Conservation (phyloP, 2,329 filamentous ascomycete genomes). For the Tolypocladium amazonense region DNA sequence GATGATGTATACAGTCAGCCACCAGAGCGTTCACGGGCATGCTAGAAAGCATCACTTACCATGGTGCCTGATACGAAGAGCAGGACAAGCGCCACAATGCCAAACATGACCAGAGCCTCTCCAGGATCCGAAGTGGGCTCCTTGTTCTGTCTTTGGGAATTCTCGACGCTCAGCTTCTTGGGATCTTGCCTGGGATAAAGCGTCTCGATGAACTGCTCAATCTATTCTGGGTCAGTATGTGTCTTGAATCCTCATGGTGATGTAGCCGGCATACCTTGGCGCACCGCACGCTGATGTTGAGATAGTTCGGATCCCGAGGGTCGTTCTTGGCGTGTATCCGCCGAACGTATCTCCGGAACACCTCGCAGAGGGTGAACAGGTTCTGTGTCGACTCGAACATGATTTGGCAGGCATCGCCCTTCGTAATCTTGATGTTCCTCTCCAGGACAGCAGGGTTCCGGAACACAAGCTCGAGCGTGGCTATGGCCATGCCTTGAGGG, state of each 20-base stretch:
- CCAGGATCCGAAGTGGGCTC: slow-evolving; percentile 40
- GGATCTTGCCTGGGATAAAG: slow-evolving; percentile 81
- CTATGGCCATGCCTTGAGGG: slow-evolving; percentile 94
- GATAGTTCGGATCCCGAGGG: slow-evolving; percentile 81
- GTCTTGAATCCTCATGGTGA: background rate
- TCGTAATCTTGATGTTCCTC: slow-evolving; percentile 90
- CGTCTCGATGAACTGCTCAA: slow-evolving; percentile 91
- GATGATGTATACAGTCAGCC: slow-evolving; percentile 1
- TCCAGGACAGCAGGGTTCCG: slow-evolving; percentile 80
- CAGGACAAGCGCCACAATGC: slow-evolving; percentile 58
- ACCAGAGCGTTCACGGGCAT: background rate
- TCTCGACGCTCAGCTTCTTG: slow-evolving; percentile 38
- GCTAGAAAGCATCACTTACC: slow-evolving; percentile 40
- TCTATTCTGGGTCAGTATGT: slow-evolving; percentile 34
- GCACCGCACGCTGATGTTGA: slow-evolving; percentile 84
- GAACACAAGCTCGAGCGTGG: slow-evolving; percentile 85
- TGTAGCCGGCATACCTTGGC: slow-evolving; percentile 50
- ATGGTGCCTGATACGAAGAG: slow-evolving; percentile 63
- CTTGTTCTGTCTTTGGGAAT: slow-evolving; percentile 25
- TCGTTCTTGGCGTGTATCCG: slow-evolving; percentile 91
- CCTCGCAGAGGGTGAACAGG: slow-evolving; percentile 65
- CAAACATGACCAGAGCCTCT: slow-evolving; percentile 55
- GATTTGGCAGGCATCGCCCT: slow-evolving; percentile 81
- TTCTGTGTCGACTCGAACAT: slow-evolving; percentile 95
- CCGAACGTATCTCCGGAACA: slow-evolving; percentile 68